phyloP scores from a whole-genome alignment of 768 basidiomycete genomes.

The Hirschioporus abietinus region DNA sequence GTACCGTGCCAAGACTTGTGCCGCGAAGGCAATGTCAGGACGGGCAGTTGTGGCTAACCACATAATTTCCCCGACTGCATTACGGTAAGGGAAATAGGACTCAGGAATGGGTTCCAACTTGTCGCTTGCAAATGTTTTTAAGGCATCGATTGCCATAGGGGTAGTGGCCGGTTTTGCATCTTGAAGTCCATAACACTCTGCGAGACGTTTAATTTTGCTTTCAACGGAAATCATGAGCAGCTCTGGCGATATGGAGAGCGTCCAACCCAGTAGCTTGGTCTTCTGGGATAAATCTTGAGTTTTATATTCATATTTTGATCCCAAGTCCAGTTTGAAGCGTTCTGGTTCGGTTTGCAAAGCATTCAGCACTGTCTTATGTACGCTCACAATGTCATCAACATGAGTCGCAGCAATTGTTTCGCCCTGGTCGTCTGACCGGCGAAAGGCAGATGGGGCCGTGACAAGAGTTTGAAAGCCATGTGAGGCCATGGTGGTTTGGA shows the following conservation, averaged over 20 bases:
- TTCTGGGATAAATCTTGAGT: conserved; percentile 31
- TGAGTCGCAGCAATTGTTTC: conserved; percentile 27
- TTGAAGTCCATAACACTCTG: conserved; percentile 20
- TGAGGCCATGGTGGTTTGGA: conserved; percentile 22
- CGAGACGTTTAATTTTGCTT: conserved; percentile 19
- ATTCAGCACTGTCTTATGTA: conserved; percentile 27
- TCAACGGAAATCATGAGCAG: conserved; percentile 17
- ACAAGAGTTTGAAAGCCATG: conserved; percentile 27
- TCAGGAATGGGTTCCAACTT: conserved; percentile 5
- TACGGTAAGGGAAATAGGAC: conserved; percentile 5
- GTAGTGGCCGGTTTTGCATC: conserved; percentile 17
- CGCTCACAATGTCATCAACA: conserved; percentile 29
- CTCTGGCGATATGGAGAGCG: conserved; percentile 29
- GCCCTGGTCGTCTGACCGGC: conserved; percentile 8
- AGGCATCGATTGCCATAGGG: conserved; percentile 16
- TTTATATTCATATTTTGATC: conserved; percentile 17
- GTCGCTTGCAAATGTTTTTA: conserved; percentile 14
- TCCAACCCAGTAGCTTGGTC: conserved; percentile 25
- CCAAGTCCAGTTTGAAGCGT: conserved; percentile 24
- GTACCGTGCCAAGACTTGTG: conserved; percentile 18
- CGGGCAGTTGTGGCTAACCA: conserved; percentile 4
- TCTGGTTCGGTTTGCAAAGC: conserved; percentile 11
- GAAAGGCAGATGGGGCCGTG: conserved; percentile 31
- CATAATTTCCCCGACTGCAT: conserved; percentile 2
- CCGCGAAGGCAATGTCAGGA: conserved; percentile 17